Percentiles rank a stretch among this genome's conserved stretches.
These are phyloP conservation scores for Tuctoria greenei DNA, from an alignment of 176 grass and related monocot genomes.

Conservation along the genomic window DNA sequence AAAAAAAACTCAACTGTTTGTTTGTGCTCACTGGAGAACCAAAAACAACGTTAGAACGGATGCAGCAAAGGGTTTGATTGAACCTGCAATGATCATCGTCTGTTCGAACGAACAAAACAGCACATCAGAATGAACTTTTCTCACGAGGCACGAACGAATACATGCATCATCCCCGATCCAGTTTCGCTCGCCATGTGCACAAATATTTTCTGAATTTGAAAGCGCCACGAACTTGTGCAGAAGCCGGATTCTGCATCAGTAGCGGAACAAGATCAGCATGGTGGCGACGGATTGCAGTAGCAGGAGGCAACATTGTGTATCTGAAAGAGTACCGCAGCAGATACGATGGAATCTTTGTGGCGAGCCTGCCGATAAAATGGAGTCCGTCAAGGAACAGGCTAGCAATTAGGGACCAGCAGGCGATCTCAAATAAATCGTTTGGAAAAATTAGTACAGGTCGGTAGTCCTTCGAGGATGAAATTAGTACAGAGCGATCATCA, in stretches of 20 bases:
- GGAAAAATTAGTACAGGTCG: background rate
- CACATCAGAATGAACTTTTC: no score
- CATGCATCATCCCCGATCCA: background rate
- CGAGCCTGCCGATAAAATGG: background rate
- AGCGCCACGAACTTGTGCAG: background rate
- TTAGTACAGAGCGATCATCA: background rate
- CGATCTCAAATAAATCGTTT: conserved; percentile 18
- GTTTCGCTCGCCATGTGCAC: background rate
- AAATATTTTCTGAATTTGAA: background rate
- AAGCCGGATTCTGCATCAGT: no score
- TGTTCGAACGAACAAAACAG: no score
- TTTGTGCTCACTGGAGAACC: no score
- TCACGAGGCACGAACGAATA: no score
- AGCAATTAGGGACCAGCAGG: conserved; percentile 24
- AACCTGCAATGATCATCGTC: no score
- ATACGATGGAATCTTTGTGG: conserved; percentile 33
- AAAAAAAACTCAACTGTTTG: no score
- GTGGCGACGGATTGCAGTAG: background rate
- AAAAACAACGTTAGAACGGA: no score
- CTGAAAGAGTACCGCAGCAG: conserved; percentile 7
- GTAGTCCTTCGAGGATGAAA: background rate
- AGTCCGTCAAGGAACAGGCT: conserved; percentile 16
- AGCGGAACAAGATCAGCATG: background rate
- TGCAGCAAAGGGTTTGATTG: no score
- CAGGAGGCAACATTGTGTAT: conserved; percentile 5